Evolutionary conservation across 2,329 filamentous ascomycete genomes (phyloP).

Genomic region (Ophiocordyceps robertsii): DNA sequence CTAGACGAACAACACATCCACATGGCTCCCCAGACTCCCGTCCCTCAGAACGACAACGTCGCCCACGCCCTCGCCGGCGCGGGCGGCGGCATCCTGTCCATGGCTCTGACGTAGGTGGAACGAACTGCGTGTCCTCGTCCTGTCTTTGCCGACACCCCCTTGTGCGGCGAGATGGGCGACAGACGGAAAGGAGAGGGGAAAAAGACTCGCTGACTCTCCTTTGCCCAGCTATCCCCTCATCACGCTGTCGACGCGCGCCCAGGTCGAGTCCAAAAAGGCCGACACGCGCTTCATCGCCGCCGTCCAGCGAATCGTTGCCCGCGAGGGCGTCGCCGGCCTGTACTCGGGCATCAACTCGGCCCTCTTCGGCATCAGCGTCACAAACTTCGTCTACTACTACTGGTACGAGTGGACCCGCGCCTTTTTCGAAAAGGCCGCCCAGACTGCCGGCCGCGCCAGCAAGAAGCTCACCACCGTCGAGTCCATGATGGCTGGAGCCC

Average conservation of each 20-base stretch:
- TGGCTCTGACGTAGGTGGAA: slow-evolving; percentile 68
- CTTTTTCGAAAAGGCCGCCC: slow-evolving; percentile 69
- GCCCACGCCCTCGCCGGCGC: slow-evolving; percentile 88
- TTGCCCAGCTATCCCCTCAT: slow-evolving; percentile 85
- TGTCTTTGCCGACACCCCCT: neutral
- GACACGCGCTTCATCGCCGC: slow-evolving; percentile 75
- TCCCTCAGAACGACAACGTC: slow-evolving; percentile 90
- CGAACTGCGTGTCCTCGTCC: neutral
- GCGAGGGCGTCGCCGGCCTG: slow-evolving; percentile 78
- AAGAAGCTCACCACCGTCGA: slow-evolving; percentile 83
- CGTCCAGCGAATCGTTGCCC: slow-evolving; percentile 73
- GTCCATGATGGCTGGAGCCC: slow-evolving; percentile 86
- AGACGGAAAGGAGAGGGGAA: neutral
- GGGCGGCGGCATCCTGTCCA: slow-evolving; percentile 86
- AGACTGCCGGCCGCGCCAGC: slow-evolving; percentile 56
- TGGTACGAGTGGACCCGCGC: slow-evolving; percentile 97
- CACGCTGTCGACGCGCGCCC: slow-evolving; percentile 90
- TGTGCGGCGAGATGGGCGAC: neutral
- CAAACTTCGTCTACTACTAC: slow-evolving; percentile 99
- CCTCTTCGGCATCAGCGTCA: slow-evolving; percentile 93
- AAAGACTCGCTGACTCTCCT: neutral
- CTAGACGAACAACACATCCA: neutral
- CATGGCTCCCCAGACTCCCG: slow-evolving; percentile 41
- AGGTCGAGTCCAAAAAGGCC: slow-evolving; percentile 92
- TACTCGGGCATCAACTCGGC: slow-evolving; percentile 91